These are phyloP conservation scores for Septoria linicola DNA, from an alignment of 2,329 filamentous ascomycete species.

Conservation along the genomic window DNA sequence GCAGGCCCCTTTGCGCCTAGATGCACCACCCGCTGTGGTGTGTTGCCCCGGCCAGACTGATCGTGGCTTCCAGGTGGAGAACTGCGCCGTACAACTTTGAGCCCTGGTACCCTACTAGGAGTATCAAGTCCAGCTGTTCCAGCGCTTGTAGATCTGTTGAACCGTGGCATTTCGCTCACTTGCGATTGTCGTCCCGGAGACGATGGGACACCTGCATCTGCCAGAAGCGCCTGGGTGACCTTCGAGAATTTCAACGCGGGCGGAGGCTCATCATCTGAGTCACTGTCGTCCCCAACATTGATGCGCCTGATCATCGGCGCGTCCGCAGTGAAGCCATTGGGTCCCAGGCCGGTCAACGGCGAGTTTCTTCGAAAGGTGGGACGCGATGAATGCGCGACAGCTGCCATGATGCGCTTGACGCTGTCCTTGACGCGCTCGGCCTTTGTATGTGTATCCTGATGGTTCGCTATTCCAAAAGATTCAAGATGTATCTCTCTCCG, in stretches of 20 bases:
- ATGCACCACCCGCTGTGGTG: slow-evolving; percentile 39
- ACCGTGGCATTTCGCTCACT: slow-evolving; percentile 34
- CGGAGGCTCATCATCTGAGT: slow-evolving; percentile 86
- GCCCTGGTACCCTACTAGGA: slow-evolving; percentile 38
- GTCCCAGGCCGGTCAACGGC: slow-evolving; percentile 47
- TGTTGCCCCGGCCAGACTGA: slow-evolving; percentile 27
- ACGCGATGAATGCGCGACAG: slow-evolving; percentile 36
- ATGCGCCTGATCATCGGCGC: slow-evolving; percentile 50
- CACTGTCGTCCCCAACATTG: slow-evolving; percentile 74
- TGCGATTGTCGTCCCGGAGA: slow-evolving; percentile 52
- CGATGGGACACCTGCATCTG: slow-evolving; percentile 58
- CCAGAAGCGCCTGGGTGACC: slow-evolving; percentile 80
- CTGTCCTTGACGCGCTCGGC: slow-evolving; percentile 25
- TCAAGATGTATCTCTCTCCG: slow-evolving; percentile 17
- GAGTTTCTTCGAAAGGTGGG: slow-evolving; percentile 45
- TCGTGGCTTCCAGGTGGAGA: slow-evolving; percentile 31
- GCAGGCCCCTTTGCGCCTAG: slow-evolving; percentile 33
- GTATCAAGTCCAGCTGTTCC: slow-evolving; percentile 36
- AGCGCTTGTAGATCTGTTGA: slow-evolving; percentile 32
- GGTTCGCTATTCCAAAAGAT: slow-evolving; percentile 25
- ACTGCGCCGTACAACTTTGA: slow-evolving; percentile 39
- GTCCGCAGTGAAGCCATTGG: slow-evolving; percentile 47
- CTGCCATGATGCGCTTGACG: slow-evolving; percentile 37
- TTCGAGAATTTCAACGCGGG: slow-evolving; percentile 90
- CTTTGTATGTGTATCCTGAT: slow-evolving; percentile 22